These are phyloP conservation scores for Corylus heterophylla DNA, from an alignment of 306 rosid species.

Conservation along the genomic window DNA sequence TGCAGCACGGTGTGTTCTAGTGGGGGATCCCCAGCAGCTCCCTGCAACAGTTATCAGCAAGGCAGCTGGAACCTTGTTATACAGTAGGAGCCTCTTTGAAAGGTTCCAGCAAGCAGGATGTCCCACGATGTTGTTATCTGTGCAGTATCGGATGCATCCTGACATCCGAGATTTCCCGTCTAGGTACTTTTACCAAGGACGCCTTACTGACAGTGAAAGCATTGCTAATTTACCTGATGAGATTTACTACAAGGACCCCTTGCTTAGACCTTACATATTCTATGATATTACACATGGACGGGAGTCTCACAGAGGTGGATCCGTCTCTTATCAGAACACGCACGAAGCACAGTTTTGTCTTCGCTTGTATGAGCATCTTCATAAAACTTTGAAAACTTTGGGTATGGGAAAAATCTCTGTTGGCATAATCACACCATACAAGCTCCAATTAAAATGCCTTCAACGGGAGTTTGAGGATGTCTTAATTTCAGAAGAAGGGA, in stretches of 20 bases:
- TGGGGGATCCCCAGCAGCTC: constrained; percentile 99
- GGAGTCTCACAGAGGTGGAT: constrained; percentile 97
- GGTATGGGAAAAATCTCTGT: constrained; percentile 70
- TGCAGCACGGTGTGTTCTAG: constrained; percentile 97
- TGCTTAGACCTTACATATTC: constrained; percentile 87
- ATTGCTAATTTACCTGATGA: constrained; percentile 79
- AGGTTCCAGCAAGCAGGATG: constrained; percentile 97
- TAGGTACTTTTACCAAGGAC: constrained; percentile 93
- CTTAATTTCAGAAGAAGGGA: constrained; percentile 90
- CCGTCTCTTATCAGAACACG: constrained; percentile 87
- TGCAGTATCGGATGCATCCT: constrained; percentile 98
- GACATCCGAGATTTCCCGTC: constrained; percentile 97
- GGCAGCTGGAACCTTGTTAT: constrained; percentile 97
- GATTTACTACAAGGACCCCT: constrained; percentile 71
- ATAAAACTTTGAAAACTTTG: constrained; percentile 59
- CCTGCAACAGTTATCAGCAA: constrained; percentile 99
- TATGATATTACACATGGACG: constrained; percentile 92
- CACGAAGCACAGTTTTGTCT: constrained; percentile 95
- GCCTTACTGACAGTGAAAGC: constrained; percentile 90
- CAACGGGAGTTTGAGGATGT: constrained; percentile 91
- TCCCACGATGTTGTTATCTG: constrained; percentile 93
- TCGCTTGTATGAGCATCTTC: constrained; percentile 85
- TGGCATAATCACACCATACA: constrained; percentile 97
- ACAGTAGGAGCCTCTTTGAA: constrained; percentile 95
- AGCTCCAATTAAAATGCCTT: constrained; percentile 95